Base-by-base conservation (phyloP, 371 early-diverging fungal species). In the Apophysomyces ossiformis region DNA sequence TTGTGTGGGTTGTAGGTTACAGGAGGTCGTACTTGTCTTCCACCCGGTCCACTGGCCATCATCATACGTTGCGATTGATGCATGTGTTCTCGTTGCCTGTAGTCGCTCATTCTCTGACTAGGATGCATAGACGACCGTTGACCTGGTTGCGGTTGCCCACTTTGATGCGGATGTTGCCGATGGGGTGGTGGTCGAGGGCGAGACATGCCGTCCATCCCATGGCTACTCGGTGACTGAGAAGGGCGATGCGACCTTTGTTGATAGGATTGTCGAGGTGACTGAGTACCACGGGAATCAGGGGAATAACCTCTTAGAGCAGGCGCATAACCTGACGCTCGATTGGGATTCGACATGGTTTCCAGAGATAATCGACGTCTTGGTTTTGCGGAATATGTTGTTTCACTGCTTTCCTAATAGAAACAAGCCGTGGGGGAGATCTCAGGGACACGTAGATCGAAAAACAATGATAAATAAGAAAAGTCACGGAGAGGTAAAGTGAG, bases 401-500 rank as follows among this genome's bases (percentile, higher is more conserved):
- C 46, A 45, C 46, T 45, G 46, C 16, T 15, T 43, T 43, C 16
- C 46, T 45, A 45, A 45, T n/a, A 13, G 13, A 45, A 45, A 45
- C 46, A 45, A 18, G 13, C n/a, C 46, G 13, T 13, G 13, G 46
- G 46, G 16, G 46, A 45, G 16, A 12, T 7, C 16, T 45, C 37
- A 45, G 21, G 26, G 32, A 45, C 15, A 36, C 43, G 26, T 35
- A 44, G 45, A 46, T 35, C 18, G 18, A 37, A 63, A 64, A 56
- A 32, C 26, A 39, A 47, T 45, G 59, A 46, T 13, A 46, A 57
- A 35, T 37, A 60, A 57, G 54, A 44, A 39, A 59, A 38, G 46
- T 38, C 38, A 61, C 44, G 46, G 59, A 58, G 50, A 59, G 50
- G 26, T 9, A 69, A 59, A 59, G 41, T 63, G 38, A 47, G 43